Percentiles rank a stretch among this genome's conserved stretches.
Evolutionary conservation across 805 yeast species (phyloP).

Genomic region (Barnettozyma siamensis): DNA sequence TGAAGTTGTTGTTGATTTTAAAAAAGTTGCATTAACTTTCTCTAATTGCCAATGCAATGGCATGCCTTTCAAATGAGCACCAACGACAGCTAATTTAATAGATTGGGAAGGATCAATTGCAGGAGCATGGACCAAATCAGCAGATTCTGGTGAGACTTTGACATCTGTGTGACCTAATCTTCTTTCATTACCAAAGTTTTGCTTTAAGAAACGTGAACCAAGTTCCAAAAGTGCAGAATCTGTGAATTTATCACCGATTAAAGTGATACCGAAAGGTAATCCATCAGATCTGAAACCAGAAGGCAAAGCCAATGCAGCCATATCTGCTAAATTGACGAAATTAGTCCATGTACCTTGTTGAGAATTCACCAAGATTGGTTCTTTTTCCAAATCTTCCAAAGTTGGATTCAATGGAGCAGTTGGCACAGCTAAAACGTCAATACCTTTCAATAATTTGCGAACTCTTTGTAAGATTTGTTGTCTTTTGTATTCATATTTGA

Average conservation of each 20-base stretch:
- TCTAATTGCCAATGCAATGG: slow-evolving; percentile 93
- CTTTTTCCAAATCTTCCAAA: slow-evolving; percentile 60
- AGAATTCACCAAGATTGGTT: slow-evolving; percentile 81
- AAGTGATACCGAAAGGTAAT: slow-evolving; percentile 84
- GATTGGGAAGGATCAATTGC: slow-evolving; percentile 36
- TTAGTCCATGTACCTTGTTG: slow-evolving; percentile 98
- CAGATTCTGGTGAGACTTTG: slow-evolving; percentile 17
- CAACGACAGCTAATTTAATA: slow-evolving; percentile 80
- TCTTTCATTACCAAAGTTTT: slow-evolving; percentile 41
- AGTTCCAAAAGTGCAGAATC: slow-evolving; percentile 86
- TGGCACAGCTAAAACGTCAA: slow-evolving; percentile 83
- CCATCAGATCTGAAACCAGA: slow-evolving; percentile 86
- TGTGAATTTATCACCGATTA: slow-evolving; percentile 73
- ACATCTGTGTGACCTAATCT: slow-evolving; percentile 48
- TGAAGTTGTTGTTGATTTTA: slow-evolving; percentile 64
- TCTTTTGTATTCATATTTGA: slow-evolving; percentile 81
- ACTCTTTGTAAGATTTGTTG: slow-evolving; percentile 70
- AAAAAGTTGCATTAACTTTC: slow-evolving; percentile 69
- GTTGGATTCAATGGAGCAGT: slow-evolving; percentile 93
- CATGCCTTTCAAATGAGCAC: slow-evolving; percentile 88
- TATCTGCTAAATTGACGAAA: slow-evolving; percentile 89
- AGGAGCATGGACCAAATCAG: slow-evolving; percentile 40
- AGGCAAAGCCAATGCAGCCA: slow-evolving; percentile 89
- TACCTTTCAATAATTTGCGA: slow-evolving; percentile 42
- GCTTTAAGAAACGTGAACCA: slow-evolving; percentile 64